Base-by-base conservation (phyloP, 2,329 filamentous ascomycete species). In the Sordariomycetes sp. region DNA sequence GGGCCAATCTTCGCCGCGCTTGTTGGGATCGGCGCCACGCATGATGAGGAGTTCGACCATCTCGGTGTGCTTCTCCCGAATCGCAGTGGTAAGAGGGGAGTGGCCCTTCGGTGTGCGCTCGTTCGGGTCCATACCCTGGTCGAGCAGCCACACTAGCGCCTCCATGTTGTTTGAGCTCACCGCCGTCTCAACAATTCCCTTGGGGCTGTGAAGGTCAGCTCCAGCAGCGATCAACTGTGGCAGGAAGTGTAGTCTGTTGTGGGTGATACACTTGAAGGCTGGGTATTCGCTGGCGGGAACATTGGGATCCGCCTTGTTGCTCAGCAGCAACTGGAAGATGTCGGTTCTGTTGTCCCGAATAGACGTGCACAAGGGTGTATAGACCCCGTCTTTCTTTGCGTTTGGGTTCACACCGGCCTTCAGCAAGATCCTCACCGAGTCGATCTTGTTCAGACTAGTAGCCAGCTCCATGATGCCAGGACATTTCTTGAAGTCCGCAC, bases 1-100 rank as follows among this genome's bases (percentile, higher is more conserved):
- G 0, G 80, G 80, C 79, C 79, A 85, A 48, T 83, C 76, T 45
- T 80, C 64, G 21, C 79, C 79, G 11, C 78, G 67, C 14, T 79
- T 57, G 35, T 72, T 70, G 5, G 77, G 73, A 39, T 80, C 72
- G 0, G 75, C 77, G 9, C 76, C 76, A 19, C 71, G 64, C 4
- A 59, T 51, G 6, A 81, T 61, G 2, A 82, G 63, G 9, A 70
- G 50, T 25, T 79, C 72, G 16, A 82, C 66, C 43, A 80, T 61
- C 6, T 80, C 75, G 17, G 62, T 48, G 3, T 68, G 66, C 47
- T 75, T 65, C 34, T 79, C 72, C 5, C 66, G 65, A 39, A 82
- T 82, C 4, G 79, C 79, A 0, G 76, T 82, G 0, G 78, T 80
- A 14, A 83, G 58, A 0, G 79, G 68, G 0, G 79, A 79, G 48